phyloP scores from a whole-genome alignment of 2,329 filamentous ascomycete species.

The Exophiala alcalophila region DNA sequence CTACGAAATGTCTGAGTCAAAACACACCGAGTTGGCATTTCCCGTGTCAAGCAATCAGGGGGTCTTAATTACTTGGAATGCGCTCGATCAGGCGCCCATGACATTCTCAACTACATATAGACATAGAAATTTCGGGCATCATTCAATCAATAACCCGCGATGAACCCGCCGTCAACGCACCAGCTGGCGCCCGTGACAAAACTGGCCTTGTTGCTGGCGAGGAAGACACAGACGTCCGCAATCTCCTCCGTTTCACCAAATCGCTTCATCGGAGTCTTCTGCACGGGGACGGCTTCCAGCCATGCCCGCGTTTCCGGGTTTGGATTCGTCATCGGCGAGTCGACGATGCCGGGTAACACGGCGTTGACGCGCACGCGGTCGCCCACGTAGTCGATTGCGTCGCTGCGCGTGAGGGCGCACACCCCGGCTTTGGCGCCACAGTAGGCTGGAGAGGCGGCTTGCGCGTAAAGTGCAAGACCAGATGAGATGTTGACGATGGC shows the following conservation, averaged over 20 bases:
- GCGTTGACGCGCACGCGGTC: conserved; percentile 39
- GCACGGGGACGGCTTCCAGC: conserved; percentile 11
- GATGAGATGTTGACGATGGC: conserved; percentile 54
- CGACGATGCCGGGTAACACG: conserved; percentile 45
- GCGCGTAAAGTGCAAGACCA: conserved; percentile 47
- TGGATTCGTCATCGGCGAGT: conserved; percentile 44
- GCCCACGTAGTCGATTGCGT: conserved; percentile 35
- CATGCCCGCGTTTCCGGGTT: conserved; percentile 11
- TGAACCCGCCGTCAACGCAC: conserved; percentile 14
- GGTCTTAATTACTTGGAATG: too few species aligned
- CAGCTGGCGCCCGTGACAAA: conserved; percentile 17
- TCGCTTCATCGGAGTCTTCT: conserved; percentile 35
- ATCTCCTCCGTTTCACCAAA: conserved; percentile 58
- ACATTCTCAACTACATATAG: conserved; percentile 2
- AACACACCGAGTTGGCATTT: too few species aligned
- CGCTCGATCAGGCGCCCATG: too few species aligned
- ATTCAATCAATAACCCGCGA: conserved; percentile 10
- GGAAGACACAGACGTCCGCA: conserved; percentile 60
- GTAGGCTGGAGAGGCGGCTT: conserved; percentile 38
- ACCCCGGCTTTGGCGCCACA: conserved; percentile 45
- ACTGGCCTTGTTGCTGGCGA: conserved; percentile 15
- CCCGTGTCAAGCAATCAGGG: too few species aligned
- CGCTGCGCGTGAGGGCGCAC: conserved; percentile 44
- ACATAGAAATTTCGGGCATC: too few species aligned
- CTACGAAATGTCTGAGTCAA: too few species aligned